Evolutionary conservation across 176 grass and related monocot genomes (phyloP).

Genomic region (Ampelocalamus luodianensis): DNA sequence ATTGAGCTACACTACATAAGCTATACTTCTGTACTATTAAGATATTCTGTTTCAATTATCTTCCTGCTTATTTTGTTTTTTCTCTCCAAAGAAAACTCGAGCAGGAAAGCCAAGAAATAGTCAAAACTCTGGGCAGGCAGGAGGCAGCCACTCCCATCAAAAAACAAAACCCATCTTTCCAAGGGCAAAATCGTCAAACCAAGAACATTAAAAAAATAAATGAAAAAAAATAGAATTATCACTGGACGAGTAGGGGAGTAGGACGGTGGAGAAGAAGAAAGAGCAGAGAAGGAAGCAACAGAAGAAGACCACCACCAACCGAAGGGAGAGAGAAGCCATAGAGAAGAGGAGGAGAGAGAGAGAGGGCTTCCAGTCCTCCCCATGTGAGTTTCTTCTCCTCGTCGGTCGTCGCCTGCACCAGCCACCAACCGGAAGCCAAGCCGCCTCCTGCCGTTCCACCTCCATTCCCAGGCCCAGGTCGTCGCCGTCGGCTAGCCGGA

Average conservation of each 20-base stretch:
- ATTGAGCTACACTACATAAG: not conserved
- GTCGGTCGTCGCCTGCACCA: conserved; percentile 51
- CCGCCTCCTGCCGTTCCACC: conserved; percentile 8
- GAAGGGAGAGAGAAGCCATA: not conserved
- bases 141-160: not conserved
- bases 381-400: conserved; percentile 47
- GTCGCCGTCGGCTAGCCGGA: conserved; percentile 49
- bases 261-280: conserved; percentile 43
- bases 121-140: conserved; percentile 14
- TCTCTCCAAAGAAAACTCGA: not conserved
- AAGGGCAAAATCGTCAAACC: conserved; percentile 44
- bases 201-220: conserved; percentile 9
- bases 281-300: conserved; percentile 35
- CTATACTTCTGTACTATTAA: not conserved
- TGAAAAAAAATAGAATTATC: conserved; percentile 34
- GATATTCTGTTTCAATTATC: not conserved
- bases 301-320: conserved; percentile 38
- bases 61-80: not conserved
- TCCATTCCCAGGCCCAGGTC: conserved; percentile 10
- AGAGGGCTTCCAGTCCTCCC: conserved; percentile 35
- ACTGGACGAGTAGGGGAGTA: conserved; percentile 28
- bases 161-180: conserved; percentile 51
- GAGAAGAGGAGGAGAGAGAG: not conserved
- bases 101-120: not conserved
- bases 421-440: conserved; percentile 48